A percentile compares a stretch with the other conserved stretches of the same genome.
Conservation (phyloP, 352 stramenopile genomes). For the Aphanomyces invadans region DNA sequence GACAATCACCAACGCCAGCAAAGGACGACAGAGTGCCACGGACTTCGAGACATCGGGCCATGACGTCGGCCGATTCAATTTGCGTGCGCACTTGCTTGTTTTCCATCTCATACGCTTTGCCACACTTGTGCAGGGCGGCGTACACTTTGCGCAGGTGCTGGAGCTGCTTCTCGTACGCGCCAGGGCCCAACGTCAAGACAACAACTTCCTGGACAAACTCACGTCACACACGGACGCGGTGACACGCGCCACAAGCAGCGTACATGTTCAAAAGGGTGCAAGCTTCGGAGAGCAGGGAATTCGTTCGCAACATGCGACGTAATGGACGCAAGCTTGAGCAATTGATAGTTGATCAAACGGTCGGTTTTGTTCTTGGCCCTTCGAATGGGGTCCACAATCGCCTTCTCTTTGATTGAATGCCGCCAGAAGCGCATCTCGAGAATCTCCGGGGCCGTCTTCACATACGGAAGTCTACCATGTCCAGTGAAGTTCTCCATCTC, state of each 20-base stretch:
- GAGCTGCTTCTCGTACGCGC: constrained; percentile 65
- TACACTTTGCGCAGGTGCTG: constrained; percentile 72
- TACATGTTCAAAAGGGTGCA: constrained; percentile 79
- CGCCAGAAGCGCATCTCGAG: constrained; percentile 83
- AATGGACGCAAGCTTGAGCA: constrained; percentile 60
- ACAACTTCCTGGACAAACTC: constrained; percentile 53
- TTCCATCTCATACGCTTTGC: constrained; percentile 61
- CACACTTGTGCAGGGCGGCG: constrained; percentile 60
- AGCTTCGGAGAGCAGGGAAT: constrained; percentile 63
- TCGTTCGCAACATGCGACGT: constrained; percentile 62
- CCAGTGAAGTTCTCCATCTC: not conserved
- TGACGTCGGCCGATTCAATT: constrained; percentile 68
- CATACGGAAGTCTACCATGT: constrained; percentile 16
- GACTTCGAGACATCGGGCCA: constrained; percentile 67
- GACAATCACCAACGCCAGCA: too few relatives aligned
- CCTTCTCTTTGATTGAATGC: constrained; percentile 54
- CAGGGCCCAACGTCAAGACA: constrained; percentile 62
- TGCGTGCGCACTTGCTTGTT: constrained; percentile 65
- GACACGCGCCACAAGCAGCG: constrained; percentile 25
- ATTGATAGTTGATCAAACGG: constrained; percentile 71
- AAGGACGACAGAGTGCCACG: not conserved
- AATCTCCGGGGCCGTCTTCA: constrained; percentile 31
- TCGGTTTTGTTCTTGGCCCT: constrained; percentile 75
- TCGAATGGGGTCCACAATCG: constrained; percentile 71
- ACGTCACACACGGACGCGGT: not conserved